phyloP scores from a whole-genome alignment of 495 filamentous ascomycete species.

The Xylaria castorea region DNA sequence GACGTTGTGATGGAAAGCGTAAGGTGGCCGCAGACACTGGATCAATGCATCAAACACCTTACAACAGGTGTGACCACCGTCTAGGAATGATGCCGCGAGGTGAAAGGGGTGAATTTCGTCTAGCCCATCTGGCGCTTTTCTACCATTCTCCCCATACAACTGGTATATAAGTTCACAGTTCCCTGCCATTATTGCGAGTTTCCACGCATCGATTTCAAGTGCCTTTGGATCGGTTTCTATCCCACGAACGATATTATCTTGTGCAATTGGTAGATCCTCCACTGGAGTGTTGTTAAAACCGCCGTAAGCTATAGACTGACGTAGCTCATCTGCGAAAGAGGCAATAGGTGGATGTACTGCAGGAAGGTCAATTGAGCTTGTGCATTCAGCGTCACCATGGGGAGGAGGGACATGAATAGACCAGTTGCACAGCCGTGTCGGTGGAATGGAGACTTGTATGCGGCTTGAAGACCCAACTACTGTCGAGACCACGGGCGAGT shows the following conservation, averaged over 20 bases:
- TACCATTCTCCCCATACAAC: background rate
- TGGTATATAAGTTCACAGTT: background rate
- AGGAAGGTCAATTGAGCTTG: background rate
- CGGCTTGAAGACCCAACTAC: background rate
- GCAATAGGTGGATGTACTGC: background rate
- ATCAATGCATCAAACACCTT: background rate
- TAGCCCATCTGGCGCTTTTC: background rate
- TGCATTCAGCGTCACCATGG: background rate
- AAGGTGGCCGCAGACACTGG: background rate
- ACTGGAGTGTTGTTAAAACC: background rate
- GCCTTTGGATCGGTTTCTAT: background rate
- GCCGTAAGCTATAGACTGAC: background rate
- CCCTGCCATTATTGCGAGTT: slow-evolving; percentile 4
- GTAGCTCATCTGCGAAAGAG: background rate
- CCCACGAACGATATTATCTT: background rate
- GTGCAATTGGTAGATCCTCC: background rate
- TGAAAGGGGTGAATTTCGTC: background rate
- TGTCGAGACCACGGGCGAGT: background rate
- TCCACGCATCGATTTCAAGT: background rate
- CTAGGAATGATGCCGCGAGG: background rate
- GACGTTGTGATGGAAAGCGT: background rate
- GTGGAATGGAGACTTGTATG: background rate
- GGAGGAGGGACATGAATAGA: background rate
- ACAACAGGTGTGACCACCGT: slow-evolving; percentile 2
- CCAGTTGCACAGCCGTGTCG: slow-evolving; percentile 1